A percentile compares a stretch with the other conserved stretches of the same genome.
phyloP scores from a whole-genome alignment of 2,329 filamentous ascomycete genomes.

The Sarocladium oryzae region DNA sequence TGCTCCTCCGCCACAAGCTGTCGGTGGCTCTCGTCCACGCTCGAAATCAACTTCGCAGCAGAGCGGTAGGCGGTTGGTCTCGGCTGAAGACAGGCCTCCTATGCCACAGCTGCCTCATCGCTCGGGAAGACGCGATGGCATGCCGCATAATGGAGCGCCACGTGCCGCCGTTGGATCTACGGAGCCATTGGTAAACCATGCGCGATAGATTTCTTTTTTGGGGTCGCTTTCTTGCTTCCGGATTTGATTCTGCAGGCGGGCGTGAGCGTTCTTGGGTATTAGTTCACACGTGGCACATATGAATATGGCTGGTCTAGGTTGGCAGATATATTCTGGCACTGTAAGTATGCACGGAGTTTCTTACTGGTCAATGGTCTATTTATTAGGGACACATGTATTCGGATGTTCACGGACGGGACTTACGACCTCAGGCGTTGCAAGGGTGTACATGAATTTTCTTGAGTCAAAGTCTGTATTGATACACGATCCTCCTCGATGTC shows the following conservation, averaged over 20 bases:
- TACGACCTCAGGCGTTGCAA: too few relatives aligned
- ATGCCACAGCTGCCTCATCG: slow-evolving; percentile 13
- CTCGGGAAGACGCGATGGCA: slow-evolving; percentile 10
- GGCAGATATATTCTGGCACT: not conserved
- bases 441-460: too few relatives aligned
- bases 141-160: slow-evolving; percentile 1
- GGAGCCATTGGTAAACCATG: slow-evolving; percentile 12
- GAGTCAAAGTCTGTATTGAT: slow-evolving; percentile 1
- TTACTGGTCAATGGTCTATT: not conserved
- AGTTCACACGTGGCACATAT: not conserved
- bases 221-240: too few relatives aligned
- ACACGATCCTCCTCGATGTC: too few relatives aligned
- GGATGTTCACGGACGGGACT: not conserved
- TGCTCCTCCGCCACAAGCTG: not conserved
- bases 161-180: slow-evolving; percentile 5
- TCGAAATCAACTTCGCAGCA: slow-evolving; percentile 1
- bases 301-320: not conserved
- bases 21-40: not conserved
- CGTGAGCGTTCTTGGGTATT: not conserved
- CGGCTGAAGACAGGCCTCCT: slow-evolving; percentile 11
- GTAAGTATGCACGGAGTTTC: not conserved
- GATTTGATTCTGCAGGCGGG: not conserved
- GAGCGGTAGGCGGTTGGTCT: not conserved
- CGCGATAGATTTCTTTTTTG: not conserved
- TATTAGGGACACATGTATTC: not conserved